A percentile compares a stretch with the other conserved stretches of the same genome.
These are phyloP conservation scores for Alnus glutinosa DNA, from an alignment of 306 rosid species.

Conservation along the genomic window DNA sequence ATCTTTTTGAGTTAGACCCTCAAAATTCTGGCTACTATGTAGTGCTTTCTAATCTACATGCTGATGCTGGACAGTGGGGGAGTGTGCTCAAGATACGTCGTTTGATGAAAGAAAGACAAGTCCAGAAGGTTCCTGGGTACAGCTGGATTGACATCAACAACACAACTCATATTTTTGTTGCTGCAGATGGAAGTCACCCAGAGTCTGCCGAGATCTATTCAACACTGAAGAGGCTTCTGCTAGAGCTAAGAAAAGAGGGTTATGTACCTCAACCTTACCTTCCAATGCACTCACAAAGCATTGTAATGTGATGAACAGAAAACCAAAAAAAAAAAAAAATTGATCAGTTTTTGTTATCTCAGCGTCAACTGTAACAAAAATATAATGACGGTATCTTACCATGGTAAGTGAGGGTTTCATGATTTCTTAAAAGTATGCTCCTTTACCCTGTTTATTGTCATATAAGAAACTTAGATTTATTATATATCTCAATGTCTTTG, in stretches of 20 bases:
- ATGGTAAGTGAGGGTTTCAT: not conserved
- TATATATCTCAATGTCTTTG: not conserved
- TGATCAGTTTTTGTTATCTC: not conserved
- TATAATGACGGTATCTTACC: not conserved
- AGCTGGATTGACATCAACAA: constrained; percentile 82
- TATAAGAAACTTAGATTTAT: not conserved
- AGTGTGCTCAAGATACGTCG: constrained; percentile 59
- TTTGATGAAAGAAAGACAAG: constrained; percentile 71
- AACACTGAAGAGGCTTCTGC: constrained; percentile 56
- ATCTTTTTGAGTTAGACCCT: constrained; percentile 69
- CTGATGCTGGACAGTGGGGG: constrained; percentile 75
- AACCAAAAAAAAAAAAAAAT: not conserved
- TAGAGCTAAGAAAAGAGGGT: constrained; percentile 70
- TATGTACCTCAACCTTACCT: constrained; percentile 71
- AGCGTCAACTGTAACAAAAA: not conserved
- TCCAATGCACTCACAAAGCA: constrained; percentile 60
- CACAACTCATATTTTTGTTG: constrained; percentile 66
- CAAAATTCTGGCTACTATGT: constrained; percentile 76
- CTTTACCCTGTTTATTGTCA: not conserved
- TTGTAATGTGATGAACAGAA: constrained; percentile 33
- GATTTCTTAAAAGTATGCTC: not conserved
- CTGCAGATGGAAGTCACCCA: constrained; percentile 73
- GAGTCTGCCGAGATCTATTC: constrained; percentile 54
- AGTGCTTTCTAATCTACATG: constrained; percentile 70
- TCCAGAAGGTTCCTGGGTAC: constrained; percentile 73